Base-by-base conservation (phyloP, 257 asterid species). In the Solanum phureja region DNA sequence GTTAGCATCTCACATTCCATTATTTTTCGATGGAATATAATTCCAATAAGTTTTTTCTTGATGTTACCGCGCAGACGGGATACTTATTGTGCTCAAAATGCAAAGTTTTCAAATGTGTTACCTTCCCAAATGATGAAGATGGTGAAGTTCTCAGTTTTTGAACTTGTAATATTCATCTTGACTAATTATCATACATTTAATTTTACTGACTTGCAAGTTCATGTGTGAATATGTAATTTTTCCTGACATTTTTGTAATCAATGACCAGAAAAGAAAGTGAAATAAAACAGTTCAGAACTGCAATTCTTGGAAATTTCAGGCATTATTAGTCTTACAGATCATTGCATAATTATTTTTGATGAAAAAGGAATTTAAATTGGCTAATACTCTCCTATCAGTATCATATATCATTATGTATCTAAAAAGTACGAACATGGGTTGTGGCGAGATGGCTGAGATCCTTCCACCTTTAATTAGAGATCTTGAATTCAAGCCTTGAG, bases 101-200 rank as follows among this genome's bases (percentile, higher is more conserved):
- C 93, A 96, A 94, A 92, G 99, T 96, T 29, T 94, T 89, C 90
- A 95, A 89, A 89, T 96, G 98, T 85, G 94, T 96, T 0, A 94
- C 98, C 69, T 95, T 94, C 86, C 98, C 99, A 66, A 94, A 93
- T 90, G 19, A 66, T 13, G 87, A 86, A 86, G 98, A 96, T 90
- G 98, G 94, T 10, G 89, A 79, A 87, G 90, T 91, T 58, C 88
- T 95, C 31, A 88, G 71, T 40, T 88, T 91, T 82, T 90, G 92
- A 92, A 34, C 85, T 58, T 52, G 19, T 18, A 11, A 29, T 29
- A 81, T 81, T 81, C 23, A 56, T 56, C n/a, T 16, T 14, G 2
- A 18, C 68, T n/a, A 81, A 29, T 77, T n/a, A 79, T 31, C 27
- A 49, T 9, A 27, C 19, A 29, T 81, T 24, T 23, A 77, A 4